Evolutionary conservation across 148 eudicot species (phyloP), one percentile per base, ranked within the genome.

Genomic region (Dysphania ambrosioides): DNA sequence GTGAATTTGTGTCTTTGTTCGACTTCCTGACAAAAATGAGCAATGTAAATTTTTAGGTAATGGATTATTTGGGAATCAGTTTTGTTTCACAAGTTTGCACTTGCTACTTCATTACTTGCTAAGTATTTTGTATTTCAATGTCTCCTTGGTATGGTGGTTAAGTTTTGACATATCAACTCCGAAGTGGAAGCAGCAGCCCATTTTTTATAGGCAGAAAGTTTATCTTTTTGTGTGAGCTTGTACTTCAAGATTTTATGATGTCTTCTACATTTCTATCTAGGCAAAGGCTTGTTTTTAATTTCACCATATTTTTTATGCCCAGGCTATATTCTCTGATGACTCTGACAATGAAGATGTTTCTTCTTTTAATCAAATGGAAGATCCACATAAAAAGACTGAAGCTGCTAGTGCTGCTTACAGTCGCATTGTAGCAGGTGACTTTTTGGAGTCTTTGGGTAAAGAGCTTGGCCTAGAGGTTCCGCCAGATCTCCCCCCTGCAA

Each of bases 271-370:
- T 47, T 63, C 24, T 32, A 63, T 27, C 15, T 42, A 55, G 56
- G 61, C 30, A 26, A 3, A 27, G 24, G 24, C 68, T 31, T 32
- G 9, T 40, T 29, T 23, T 24, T 23, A 38, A 36, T 60, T 68
- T 68, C 44, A 27, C 40, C 53, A 26, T 40, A 26, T 60, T 44
- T 34, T 66, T 71, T 68, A 55, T 59, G 32, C 78, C 72, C 85
- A 94, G 98, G 97, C 98, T 68, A 94, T 94, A 68, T 94, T 94
- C 76, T 90, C 97, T 44, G 98, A 94, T 79, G 97, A 91, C 68
- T 88, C 93, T 5, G 98, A 90, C 62, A 88, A 85, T 70, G 96
- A 91, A 80, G 89, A 59, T 31, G 79, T 7, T 66, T 35, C 85
- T 56, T 66, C 72, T 51, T 72, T 66, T 47, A 79, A 80, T 61